Base-by-base conservation (phyloP, 257 asterid genomes). In the Solanum ahanhuiri region DNA sequence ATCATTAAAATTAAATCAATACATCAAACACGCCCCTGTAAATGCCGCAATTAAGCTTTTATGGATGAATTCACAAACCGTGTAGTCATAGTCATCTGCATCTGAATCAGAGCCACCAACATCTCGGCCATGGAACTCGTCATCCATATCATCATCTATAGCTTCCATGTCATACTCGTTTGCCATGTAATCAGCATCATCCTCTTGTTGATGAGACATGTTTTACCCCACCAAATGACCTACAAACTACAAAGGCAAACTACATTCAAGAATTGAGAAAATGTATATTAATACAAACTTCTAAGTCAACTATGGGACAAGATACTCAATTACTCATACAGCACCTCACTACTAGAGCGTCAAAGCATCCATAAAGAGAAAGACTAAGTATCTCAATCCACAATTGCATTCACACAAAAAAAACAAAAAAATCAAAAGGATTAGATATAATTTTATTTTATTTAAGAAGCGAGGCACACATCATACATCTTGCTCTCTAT, bases 131-230 rank as follows among this genome's bases (percentile, higher is more conserved):
- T 85, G 91, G 85, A 94, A 85, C 87, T 93, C 97, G 76, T 91
- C 83, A 77, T 43, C 95, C 93, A 95, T 89, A 84, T 93, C 95
- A 86, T 93, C 92, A 69, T 96, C 97, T 10, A 92, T 91, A 87
- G 93, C 94, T 84, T 95, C 99, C 96, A 93, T 92, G 84, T 95
- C 98, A 86, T 93, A 93, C 82, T 94, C 99, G 79, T 95, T 97
- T 82, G 91, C 99, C 95, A 95, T 89, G 87, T 91, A 94, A 43
- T 93, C 98, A 86, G 92, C 96, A 70, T 91, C 92, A 34, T 92
- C 92, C 70, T 79, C 95, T 84, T 89, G 83, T 77, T 77, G 90
- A 84, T 92, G 87, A 43, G 97, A 91, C 98, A 96, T 94, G 90
- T 90, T 92, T 89, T 87, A 90, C 88, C 76, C 41, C 33, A 45